Evolutionary conservation across 176 grass and related monocot species (phyloP).

Genomic region (Bothriochloa decipiens): DNA sequence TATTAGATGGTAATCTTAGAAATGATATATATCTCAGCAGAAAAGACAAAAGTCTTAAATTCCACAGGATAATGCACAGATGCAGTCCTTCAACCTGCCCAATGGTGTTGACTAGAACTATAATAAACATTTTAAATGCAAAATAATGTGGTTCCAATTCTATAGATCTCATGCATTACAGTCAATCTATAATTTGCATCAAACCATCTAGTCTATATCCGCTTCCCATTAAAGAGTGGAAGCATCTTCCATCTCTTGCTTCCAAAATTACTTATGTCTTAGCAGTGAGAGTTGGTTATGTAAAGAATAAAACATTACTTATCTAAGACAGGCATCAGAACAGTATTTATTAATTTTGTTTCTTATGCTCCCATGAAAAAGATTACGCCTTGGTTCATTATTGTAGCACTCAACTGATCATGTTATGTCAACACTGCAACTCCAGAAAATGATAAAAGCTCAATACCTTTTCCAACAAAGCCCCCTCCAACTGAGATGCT

Average conservation of each 20-base stretch:
- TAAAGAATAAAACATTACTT: background rate
- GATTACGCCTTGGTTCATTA: background rate
- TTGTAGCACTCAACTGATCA: background rate
- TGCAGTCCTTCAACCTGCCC: slow-evolving; percentile 2
- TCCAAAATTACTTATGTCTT: background rate
- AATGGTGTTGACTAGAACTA: background rate
- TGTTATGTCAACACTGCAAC: background rate
- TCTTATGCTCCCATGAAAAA: background rate
- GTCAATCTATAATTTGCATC: background rate
- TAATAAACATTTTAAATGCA: background rate
- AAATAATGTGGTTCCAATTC: background rate
- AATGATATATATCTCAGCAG: slow-evolving; percentile 7
- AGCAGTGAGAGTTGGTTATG: background rate
- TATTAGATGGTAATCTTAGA: slow-evolving; percentile 27
- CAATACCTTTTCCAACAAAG: slow-evolving; percentile 72
- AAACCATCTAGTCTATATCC: background rate
- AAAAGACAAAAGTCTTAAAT: background rate
- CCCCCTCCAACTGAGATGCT: slow-evolving; percentile 58
- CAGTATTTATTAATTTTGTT: background rate
- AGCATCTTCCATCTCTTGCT: background rate
- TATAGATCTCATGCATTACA: background rate
- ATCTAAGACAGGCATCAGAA: background rate
- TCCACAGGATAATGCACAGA: background rate
- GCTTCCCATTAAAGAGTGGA: background rate
- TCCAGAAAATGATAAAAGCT: background rate